These are phyloP conservation scores for Tricholoma sp. DNA, from an alignment of 768 basidiomycete species.

Conservation along the genomic window DNA sequence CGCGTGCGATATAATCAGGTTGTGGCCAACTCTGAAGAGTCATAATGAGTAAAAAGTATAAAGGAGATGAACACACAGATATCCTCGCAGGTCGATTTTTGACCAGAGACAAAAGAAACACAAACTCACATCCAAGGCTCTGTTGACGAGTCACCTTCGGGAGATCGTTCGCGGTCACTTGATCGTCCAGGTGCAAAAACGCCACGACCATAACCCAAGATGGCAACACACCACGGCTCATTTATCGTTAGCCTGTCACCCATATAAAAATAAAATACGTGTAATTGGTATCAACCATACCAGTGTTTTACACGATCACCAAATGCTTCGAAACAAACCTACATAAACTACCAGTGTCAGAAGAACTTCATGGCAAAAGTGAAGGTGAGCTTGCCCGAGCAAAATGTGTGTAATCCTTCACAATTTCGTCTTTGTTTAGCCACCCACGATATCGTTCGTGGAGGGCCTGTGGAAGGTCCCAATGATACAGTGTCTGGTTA, in stretches of 20 bases:
- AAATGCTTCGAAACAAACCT: conserved; percentile 72
- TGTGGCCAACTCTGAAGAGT: conserved; percentile 56
- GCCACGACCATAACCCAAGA: conserved; percentile 67
- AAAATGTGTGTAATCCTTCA: conserved; percentile 61
- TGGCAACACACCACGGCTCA: conserved; percentile 70
- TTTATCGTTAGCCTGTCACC: conserved; percentile 61
- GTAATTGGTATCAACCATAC: conserved; percentile 28
- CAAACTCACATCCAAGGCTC: conserved; percentile 64
- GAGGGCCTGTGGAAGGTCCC: conserved; percentile 75
- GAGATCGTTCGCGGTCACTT: conserved; percentile 54
- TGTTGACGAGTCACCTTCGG: conserved; percentile 58
- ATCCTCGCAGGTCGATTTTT: background rate
- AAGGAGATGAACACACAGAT: background rate
- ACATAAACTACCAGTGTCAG: background rate
- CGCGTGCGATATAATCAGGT: conserved; percentile 66
- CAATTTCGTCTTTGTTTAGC: conserved; percentile 66
- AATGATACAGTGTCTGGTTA: conserved; percentile 63
- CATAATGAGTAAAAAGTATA: background rate
- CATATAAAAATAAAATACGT: conserved; percentile 13
- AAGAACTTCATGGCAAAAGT: conserved; percentile 9
- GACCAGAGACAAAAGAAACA: background rate
- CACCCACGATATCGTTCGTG: conserved; percentile 74
- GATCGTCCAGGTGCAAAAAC: conserved; percentile 69
- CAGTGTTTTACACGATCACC: conserved; percentile 76
- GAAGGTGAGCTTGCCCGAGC: conserved; percentile 36